phyloP scores from a whole-genome alignment of 495 filamentous ascomycete genomes.

The Letharia lupina region DNA sequence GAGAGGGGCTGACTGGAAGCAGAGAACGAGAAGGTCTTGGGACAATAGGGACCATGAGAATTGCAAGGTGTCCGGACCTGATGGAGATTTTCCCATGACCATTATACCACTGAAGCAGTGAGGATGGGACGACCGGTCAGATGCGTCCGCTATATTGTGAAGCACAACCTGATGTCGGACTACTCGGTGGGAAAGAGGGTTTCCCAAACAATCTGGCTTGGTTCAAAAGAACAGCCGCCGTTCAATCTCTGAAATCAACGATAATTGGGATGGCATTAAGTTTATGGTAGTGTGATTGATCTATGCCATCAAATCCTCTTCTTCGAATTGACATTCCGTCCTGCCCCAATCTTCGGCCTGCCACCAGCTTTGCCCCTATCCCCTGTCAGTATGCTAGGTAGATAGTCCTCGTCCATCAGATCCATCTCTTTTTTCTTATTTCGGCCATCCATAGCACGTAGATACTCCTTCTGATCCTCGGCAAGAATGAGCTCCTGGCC shows the following conservation, averaged over 20 bases:
- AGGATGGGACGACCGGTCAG: not conserved
- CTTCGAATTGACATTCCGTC: slow-evolving; percentile 75
- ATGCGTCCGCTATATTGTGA: no score
- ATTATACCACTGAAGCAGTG: not conserved
- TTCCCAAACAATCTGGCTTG: not conserved
- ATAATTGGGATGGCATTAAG: not conserved
- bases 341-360: slow-evolving; percentile 73
- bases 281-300: not conserved
- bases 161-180: not conserved
- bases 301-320: slow-evolving; percentile 33
- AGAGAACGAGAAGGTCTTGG: slow-evolving; percentile 36
- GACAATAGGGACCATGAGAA: slow-evolving; percentile 28
- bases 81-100: not conserved
- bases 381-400: slow-evolving; percentile 79
- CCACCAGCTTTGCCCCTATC: slow-evolving; percentile 54
- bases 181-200: not conserved
- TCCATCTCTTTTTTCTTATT: slow-evolving; percentile 63
- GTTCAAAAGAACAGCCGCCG: not conserved
- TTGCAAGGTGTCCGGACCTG: slow-evolving; percentile 3
- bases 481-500: slow-evolving; percentile 72
- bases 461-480: slow-evolving; percentile 95
- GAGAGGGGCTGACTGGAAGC: slow-evolving; percentile 11
- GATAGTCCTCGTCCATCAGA: slow-evolving; percentile 90
- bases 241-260: not conserved
- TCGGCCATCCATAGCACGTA: slow-evolving; percentile 51